Evolutionary conservation across 2,329 filamentous ascomycete species (phyloP).

Genomic region (Paraconiothyrium sp.): DNA sequence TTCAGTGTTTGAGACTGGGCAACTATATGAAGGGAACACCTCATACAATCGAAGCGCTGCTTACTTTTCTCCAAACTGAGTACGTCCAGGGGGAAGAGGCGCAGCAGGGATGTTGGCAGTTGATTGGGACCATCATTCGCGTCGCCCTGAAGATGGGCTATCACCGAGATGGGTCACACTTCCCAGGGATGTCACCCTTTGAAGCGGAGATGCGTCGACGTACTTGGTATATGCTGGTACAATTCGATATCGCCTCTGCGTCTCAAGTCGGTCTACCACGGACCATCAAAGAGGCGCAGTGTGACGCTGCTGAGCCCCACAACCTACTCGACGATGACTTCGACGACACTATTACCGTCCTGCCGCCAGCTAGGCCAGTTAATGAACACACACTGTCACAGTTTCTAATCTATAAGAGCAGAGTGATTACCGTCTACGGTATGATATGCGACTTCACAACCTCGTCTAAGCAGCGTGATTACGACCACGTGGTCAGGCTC

Average conservation of each 20-base stretch:
- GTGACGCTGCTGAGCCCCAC: neutral
- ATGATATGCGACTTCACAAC: conserved; percentile 10
- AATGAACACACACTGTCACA: conserved; percentile 8
- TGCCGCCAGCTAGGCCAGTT: neutral
- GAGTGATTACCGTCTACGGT: conserved; percentile 2
- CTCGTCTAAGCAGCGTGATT: conserved; percentile 4
- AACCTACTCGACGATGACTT: conserved; percentile 4
- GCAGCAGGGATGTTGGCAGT: conserved; percentile 5
- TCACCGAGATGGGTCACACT: conserved; percentile 6
- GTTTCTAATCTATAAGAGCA: conserved; percentile 1
- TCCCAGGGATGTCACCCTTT: neutral
- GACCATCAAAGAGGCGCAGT: conserved; percentile 4
- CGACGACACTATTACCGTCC: neutral
- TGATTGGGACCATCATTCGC: conserved; percentile 6
- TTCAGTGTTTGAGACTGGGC: conserved; percentile 6
- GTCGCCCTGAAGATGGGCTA: conserved; percentile 11
- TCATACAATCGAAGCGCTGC: conserved; percentile 4
- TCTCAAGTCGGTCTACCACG: conserved; percentile 1
- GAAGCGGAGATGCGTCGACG: conserved; percentile 8
- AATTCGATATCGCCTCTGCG: conserved; percentile 4
- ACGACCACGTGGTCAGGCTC: neutral
- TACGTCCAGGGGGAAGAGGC: neutral
- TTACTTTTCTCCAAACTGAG: conserved; percentile 1
- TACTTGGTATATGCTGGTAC: conserved; percentile 7
- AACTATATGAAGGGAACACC: conserved; percentile 10